A percentile compares a stretch with the other conserved stretches of the same genome.
phyloP scores from a whole-genome alignment of 1,284 basidiomycete species.

The Porogramme epimiltina region DNA sequence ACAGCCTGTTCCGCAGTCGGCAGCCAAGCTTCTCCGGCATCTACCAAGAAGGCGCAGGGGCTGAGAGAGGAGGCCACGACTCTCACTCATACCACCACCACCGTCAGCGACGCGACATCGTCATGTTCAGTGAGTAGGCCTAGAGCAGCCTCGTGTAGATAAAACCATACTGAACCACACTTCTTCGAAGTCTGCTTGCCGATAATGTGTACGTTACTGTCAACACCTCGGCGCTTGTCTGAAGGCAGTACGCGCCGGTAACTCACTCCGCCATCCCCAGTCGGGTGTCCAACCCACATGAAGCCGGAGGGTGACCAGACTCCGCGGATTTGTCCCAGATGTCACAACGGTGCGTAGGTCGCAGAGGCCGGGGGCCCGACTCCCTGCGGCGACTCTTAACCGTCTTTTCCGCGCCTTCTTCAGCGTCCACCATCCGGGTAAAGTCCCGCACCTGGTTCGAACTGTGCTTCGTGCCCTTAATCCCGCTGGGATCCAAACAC shows the following conservation, averaged over 20 bases:
- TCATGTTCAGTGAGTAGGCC: slow-evolving; percentile 36
- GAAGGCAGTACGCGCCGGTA: not conserved
- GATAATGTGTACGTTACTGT: slow-evolving; percentile 41
- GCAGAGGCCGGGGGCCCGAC: not conserved
- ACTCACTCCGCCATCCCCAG: slow-evolving; percentile 31
- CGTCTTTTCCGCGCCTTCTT: not conserved
- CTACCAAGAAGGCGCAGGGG: not conserved
- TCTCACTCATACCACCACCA: slow-evolving; percentile 17
- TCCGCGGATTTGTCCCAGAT: slow-evolving; percentile 49
- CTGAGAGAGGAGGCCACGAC: not conserved
- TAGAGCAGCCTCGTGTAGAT: not conserved
- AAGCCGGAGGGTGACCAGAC: slow-evolving; percentile 44
- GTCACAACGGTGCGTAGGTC: slow-evolving; percentile 44
- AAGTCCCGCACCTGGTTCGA: slow-evolving; percentile 57
- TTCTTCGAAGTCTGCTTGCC: slow-evolving; percentile 46
- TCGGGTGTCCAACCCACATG: slow-evolving; percentile 50
- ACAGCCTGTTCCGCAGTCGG: no score
- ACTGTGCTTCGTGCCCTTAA: slow-evolving; percentile 50
- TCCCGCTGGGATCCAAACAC: slow-evolving; percentile 45
- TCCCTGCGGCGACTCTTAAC: no score
- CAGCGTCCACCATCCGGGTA: slow-evolving; percentile 44
- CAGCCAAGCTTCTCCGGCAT: slow-evolving; percentile 7
- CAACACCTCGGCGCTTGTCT: not conserved
- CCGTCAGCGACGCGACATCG: slow-evolving; percentile 18
- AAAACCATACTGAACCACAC: slow-evolving; percentile 5